Conservation (phyloP, 179 eudicot genomes). For the Beta corolliflora region DNA sequence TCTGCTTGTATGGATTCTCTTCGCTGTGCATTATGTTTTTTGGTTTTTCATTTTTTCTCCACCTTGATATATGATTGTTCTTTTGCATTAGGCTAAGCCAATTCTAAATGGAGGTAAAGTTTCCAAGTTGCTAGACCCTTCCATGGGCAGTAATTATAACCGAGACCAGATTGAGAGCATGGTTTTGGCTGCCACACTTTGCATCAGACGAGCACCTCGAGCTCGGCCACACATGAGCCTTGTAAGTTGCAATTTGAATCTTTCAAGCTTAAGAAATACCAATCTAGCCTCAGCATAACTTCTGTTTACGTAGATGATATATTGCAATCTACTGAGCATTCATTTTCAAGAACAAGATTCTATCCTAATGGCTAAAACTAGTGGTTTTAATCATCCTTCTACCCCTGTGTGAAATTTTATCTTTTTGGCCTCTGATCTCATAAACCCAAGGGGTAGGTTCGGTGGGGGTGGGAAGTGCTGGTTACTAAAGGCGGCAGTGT, state of each 20-base stretch:
- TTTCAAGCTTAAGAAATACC: not conserved
- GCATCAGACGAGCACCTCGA: constrained; percentile 72
- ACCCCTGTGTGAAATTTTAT: too few relatives aligned
- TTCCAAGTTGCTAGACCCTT: constrained; percentile 63
- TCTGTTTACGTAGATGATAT: not conserved
- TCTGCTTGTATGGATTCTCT: constrained; percentile 3
- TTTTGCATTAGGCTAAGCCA: constrained; percentile 68
- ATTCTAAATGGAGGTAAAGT: constrained; percentile 64
- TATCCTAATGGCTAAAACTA: not conserved
- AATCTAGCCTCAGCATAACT: not conserved
- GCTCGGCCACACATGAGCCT: constrained; percentile 76
- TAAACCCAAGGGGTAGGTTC: too few relatives aligned
- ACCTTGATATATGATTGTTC: constrained; percentile 12
- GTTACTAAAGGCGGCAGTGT: too few relatives aligned
- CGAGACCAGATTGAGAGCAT: constrained; percentile 72
- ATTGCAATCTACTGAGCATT: not conserved
- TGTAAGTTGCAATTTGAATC: constrained; percentile 43
- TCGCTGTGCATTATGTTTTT: constrained; percentile 13
- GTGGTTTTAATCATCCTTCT: too few relatives aligned
- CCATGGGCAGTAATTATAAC: constrained; percentile 49
- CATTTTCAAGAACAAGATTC: not conserved
- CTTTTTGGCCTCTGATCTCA: too few relatives aligned
- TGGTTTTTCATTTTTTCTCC: not conserved
- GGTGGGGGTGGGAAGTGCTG: too few relatives aligned
- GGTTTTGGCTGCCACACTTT: constrained; percentile 89